Percentiles rank a stretch among this genome's conserved stretches.
Conservation (phyloP, 305 asterid genomes). For the Coffea humblotiana region DNA sequence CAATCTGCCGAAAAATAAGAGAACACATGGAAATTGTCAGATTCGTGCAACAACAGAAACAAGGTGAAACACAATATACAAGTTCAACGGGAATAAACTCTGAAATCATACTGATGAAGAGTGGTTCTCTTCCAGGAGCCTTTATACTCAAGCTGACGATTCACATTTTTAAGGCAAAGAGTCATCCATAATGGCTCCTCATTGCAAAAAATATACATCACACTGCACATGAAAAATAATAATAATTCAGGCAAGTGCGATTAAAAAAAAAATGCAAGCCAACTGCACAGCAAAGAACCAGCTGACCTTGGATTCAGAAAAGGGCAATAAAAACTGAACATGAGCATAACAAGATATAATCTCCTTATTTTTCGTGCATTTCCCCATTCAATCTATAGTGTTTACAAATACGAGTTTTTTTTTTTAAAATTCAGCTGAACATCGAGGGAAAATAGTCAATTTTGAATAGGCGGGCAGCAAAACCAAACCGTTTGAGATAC, state of each 20-base stretch:
- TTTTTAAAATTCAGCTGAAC: no score
- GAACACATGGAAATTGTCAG: slow-evolving; percentile 26
- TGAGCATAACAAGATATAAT: background rate
- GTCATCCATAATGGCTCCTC: slow-evolving; percentile 98
- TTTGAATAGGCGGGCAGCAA: background rate
- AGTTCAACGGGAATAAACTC: slow-evolving; percentile 13
- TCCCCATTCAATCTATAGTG: background rate
- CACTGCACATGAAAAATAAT: slow-evolving; percentile 49
- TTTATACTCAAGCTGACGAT: slow-evolving; percentile 73
- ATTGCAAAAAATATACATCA: slow-evolving; percentile 83
- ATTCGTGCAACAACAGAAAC: slow-evolving; percentile 10
- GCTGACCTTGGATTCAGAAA: background rate
- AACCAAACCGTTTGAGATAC: background rate
- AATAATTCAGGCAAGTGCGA: slow-evolving; percentile 21
- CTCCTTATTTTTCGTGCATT: background rate
- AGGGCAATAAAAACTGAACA: background rate
- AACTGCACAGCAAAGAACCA: slow-evolving; percentile 3
- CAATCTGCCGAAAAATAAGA: slow-evolving; percentile 44
- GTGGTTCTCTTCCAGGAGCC: slow-evolving; percentile 95
- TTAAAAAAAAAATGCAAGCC: background rate
- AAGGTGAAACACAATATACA: slow-evolving; percentile 11
- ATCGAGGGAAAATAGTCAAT: background rate
- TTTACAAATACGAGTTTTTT: no score
- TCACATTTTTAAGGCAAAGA: slow-evolving; percentile 60
- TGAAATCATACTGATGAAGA: slow-evolving; percentile 75